Evolutionary conservation across 768 basidiomycete genomes (phyloP).

Genomic region (Lenzites betulinus): DNA sequence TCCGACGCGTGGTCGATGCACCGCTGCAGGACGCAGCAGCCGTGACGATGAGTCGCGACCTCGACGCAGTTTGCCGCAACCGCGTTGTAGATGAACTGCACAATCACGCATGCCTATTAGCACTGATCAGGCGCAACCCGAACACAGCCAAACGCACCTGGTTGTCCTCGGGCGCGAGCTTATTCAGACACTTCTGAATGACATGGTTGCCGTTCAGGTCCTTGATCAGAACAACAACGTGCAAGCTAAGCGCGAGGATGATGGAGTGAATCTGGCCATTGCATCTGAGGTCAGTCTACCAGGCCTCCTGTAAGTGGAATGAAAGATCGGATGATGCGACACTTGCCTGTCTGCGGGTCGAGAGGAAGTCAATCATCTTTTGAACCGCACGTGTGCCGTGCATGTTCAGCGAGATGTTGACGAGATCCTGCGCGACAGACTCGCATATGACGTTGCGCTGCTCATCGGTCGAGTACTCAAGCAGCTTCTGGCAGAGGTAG

Average conservation of each 20-base stretch:
- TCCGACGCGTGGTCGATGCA: conserved; percentile 99
- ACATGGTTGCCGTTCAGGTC: conserved; percentile 97
- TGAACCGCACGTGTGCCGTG: conserved; percentile 99
- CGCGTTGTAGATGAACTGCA: conserved; percentile 97
- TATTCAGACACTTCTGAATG: conserved; percentile 99
- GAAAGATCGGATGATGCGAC: conserved; percentile 34
- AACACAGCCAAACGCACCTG: conserved; percentile 55
- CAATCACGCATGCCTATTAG: neutral
- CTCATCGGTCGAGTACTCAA: conserved; percentile 97
- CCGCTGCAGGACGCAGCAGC: conserved; percentile 96
- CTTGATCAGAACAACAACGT: conserved; percentile 99
- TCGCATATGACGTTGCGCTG: conserved; percentile 97
- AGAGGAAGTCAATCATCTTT: conserved; percentile 99
- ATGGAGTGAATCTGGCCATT: conserved; percentile 94
- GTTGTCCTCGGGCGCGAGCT: conserved; percentile 97
- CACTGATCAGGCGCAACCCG: neutral
- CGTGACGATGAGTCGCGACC: conserved; percentile 96
- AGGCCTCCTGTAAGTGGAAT: conserved; percentile 53
- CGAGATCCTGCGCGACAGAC: conserved; percentile 95
- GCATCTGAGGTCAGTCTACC: conserved; percentile 80
- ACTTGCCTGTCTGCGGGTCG: conserved; percentile 89
- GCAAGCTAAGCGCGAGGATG: conserved; percentile 93
- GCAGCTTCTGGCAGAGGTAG: conserved; percentile 96
- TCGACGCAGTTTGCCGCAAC: conserved; percentile 99
- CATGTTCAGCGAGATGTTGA: conserved; percentile 99